Evolutionary conservation across 495 filamentous ascomycete species (phyloP).

Genomic region (Neurospora tetrasperma): DNA sequence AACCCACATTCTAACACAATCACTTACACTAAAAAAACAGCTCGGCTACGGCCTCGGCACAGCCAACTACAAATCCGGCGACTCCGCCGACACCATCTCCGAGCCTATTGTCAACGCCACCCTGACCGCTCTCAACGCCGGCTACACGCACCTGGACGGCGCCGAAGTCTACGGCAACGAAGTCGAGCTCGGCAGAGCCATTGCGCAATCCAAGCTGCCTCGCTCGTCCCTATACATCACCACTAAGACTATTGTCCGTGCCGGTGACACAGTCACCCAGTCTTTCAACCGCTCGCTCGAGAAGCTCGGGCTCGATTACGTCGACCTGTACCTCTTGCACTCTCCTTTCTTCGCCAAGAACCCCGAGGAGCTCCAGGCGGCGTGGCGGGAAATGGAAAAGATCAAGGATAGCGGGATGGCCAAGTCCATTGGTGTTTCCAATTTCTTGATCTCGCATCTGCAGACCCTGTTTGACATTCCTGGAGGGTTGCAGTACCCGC

Average conservation of each 20-base stretch:
- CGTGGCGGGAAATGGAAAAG: conserved; percentile 71
- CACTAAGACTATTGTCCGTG: conserved; percentile 56
- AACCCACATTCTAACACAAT: background rate
- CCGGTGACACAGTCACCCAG: conserved; percentile 44
- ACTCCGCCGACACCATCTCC: conserved; percentile 28
- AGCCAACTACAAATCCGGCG: conserved; percentile 29
- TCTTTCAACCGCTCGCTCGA: conserved; percentile 63
- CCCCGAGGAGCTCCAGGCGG: conserved; percentile 51
- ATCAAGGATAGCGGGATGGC: conserved; percentile 61
- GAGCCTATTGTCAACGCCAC: conserved; percentile 46
- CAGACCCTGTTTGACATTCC: conserved; percentile 41
- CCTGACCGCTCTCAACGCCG: conserved; percentile 58
- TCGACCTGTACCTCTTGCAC: conserved; percentile 83
- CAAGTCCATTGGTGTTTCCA: conserved; percentile 75
- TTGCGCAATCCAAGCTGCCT: conserved; percentile 54
- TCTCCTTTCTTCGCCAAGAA: conserved; percentile 56
- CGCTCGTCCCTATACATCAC: conserved; percentile 66
- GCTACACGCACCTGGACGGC: conserved; percentile 69
- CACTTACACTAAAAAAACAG: conserved; percentile 26
- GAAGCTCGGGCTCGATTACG: conserved; percentile 67
- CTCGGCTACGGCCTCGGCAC: conserved; percentile 60
- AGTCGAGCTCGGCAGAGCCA: conserved; percentile 60
- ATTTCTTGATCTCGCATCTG: conserved; percentile 60
- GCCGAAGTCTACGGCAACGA: conserved; percentile 82
- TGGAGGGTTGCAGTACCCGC: conserved; percentile 33